Evolutionary conservation across 2,329 filamentous ascomycete genomes (phyloP), one percentile per base, ranked within the genome.

Genomic region (Aspergillus intermedius): DNA sequence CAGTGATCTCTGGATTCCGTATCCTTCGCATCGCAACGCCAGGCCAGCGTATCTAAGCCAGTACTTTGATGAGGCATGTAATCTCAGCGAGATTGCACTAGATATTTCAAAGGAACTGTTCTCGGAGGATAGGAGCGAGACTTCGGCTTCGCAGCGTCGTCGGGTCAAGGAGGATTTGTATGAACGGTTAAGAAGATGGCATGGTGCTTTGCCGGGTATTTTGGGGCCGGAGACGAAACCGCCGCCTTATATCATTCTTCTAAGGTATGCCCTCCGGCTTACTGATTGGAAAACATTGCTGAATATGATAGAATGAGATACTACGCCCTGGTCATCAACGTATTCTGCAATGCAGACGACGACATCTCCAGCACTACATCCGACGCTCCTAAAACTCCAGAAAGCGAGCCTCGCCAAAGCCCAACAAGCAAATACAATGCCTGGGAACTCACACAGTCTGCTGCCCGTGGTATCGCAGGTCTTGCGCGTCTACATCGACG

Each of bases 61-160:
- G 12, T 70, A 61, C 46, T 68, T 70, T 37, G 61, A 67, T 5
- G 60, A 68, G 47, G 59, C 60, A 10, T 68, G 61, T 45, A 60
- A 62, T 35, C 47, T 70, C 13, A 67, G 64, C 6, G 61, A 60
- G 7, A 68, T 70, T 42, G 60, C 66, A 7, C 57, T 61, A 3
- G 66, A 69, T 48, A 63, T 70, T 23, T 70, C 67, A 1, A 58
- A 53, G 15, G 57, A 47, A 10, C 57, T 69, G 43, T 69, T 68
- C 49, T 50, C 58, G 0, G 53, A 56, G 22, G 51, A 59, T n/a
- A 32, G 46, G 2, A 28, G 39, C 5, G 37, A 41, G 3, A 6
- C 39, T 5, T 46, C 55, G 17, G 19, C 45, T 15, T 44, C 55
- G 1, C 39, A 57, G 28, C 42, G 51, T 21, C 52, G 53, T 5